Evolutionary conservation across 2,329 filamentous ascomycete genomes (phyloP).

Genomic region (Rutstroemia sp.): DNA sequence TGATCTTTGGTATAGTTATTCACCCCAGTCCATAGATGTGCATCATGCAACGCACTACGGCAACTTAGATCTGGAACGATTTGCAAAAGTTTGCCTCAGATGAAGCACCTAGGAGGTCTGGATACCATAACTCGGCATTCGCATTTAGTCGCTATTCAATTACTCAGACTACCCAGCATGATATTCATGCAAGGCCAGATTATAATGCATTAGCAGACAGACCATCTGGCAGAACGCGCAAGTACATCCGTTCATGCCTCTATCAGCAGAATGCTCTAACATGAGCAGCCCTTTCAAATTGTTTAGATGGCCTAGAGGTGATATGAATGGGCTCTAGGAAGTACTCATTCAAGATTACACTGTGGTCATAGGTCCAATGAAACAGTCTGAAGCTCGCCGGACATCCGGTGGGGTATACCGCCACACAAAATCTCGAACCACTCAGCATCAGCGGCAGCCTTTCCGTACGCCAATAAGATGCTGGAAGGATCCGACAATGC

Average conservation of each 20-base stretch:
- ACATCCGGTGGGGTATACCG: constrained; percentile 7
- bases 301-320: no score
- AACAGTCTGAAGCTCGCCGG: not conserved
- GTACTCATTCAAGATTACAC: constrained; percentile 13
- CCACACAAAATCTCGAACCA: not conserved
- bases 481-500: not conserved
- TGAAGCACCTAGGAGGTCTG: not conserved
- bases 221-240: no score
- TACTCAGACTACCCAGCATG: not conserved
- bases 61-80: not conserved
- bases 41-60: not conserved
- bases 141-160: not conserved
- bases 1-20: no score
- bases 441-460: not conserved
- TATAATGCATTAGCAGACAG: not conserved
- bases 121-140: no score
- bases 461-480: not conserved
- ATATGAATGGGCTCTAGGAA: constrained; percentile 22
- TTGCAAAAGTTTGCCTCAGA: not conserved
- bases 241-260: no score
- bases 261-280: no score
- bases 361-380: not conserved
- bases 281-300: no score
- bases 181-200: not conserved
- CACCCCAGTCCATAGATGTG: no score